Conservation (phyloP, 1,139 yeast species). For the Entelexis sorbosivorans region DNA sequence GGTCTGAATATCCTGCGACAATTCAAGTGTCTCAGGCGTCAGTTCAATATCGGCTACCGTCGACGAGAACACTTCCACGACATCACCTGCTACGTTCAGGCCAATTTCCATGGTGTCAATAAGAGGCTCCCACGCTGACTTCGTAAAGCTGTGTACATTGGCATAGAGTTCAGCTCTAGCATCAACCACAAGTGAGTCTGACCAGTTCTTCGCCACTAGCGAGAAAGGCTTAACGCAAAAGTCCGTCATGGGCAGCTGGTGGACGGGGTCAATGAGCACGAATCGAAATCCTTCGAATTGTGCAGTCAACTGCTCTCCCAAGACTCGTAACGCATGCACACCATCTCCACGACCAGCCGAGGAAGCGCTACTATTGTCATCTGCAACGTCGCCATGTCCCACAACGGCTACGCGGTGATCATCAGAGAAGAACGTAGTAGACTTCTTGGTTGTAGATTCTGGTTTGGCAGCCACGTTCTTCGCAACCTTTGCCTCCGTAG, state of each 20-base stretch:
- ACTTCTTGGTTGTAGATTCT: constrained; percentile 20
- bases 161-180: constrained; percentile 57
- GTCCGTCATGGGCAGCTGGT: constrained; percentile 85
- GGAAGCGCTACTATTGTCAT: not conserved
- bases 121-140: constrained; percentile 94
- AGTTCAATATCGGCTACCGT: constrained; percentile 69
- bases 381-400: not conserved
- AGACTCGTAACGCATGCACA: constrained; percentile 28
- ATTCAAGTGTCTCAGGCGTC: constrained; percentile 54
- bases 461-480: not conserved
- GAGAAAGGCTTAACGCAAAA: constrained; percentile 66
- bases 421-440: constrained; percentile 30
- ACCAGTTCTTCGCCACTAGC: constrained; percentile 72
- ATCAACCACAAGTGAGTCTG: constrained; percentile 59
- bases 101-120: constrained; percentile 82
- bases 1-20: constrained; percentile 50
- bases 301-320: constrained; percentile 62
- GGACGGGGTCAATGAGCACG: constrained; percentile 85
- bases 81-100: constrained; percentile 47
- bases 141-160: constrained; percentile 79
- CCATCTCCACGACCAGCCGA: not conserved
- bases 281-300: constrained; percentile 73
- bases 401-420: constrained; percentile 15
- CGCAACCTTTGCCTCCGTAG: not conserved
- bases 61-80: constrained; percentile 60